A percentile compares a stretch with the other conserved stretches of the same genome.
Evolutionary conservation across 257 asterid genomes (phyloP).

Genomic region (Capsicum baccatum): DNA sequence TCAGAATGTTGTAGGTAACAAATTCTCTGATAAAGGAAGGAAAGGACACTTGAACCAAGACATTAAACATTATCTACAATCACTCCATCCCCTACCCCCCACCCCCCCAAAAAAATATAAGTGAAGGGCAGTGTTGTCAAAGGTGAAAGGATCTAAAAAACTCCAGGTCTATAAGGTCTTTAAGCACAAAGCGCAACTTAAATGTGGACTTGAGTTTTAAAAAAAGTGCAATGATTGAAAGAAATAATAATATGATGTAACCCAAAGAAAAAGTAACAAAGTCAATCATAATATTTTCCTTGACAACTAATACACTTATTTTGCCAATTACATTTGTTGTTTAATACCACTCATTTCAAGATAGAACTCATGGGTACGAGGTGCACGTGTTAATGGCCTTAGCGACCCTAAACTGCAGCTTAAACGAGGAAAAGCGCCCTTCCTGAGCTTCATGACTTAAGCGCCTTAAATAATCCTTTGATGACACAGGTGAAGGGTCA

Average conservation of each 20-base stretch:
- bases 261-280: neutral
- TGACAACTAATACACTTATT: neutral
- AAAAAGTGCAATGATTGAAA: neutral
- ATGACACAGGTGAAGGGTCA: neutral
- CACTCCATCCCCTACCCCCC: neutral
- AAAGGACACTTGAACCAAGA: slow-evolving; percentile 26
- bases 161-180: neutral
- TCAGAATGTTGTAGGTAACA: too few relatives aligned
- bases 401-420: neutral
- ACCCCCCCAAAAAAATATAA: neutral
- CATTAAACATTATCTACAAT: neutral
- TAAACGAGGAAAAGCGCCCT: neutral
- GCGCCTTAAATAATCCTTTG: neutral
- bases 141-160: neutral
- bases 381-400: neutral
- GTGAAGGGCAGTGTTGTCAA: neutral
- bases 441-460: neutral
- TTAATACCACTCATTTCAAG: neutral
- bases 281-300: neutral
- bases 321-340: neutral
- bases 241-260: neutral
- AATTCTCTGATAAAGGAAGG: neutral
- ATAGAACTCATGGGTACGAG: neutral
- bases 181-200: neutral
- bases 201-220: neutral